Evolutionary conservation across 2,329 filamentous ascomycete species (phyloP), one percentile per base, ranked within the genome.

Genomic region (Aspergillus hortae): DNA sequence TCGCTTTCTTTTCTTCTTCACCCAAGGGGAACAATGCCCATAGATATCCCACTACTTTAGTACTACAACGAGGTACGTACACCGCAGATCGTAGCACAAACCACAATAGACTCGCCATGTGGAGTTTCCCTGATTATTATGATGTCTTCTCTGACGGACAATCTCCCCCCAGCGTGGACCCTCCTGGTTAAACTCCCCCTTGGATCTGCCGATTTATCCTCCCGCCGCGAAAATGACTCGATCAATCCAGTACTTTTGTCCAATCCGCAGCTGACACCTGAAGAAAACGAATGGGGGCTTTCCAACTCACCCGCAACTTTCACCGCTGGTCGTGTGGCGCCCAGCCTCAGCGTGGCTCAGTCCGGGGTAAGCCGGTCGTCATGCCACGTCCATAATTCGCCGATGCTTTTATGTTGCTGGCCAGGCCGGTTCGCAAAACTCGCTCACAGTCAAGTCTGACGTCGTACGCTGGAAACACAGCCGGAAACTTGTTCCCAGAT

Each of bases 331-430:
- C 12, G 3, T 52, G 49, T 47, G 46, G 46, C 53, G 49, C 6
- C 6, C 35, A 38, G 35, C 36, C 46, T 21, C 15, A 38, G 25
- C 46, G 53, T 55, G 49, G 53, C 53, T 55, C 27, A 52, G 49
- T 55, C 53, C 44, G 53, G 53, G 53, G 53, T 42, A 55, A 55
- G 40, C 40, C 46, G 25, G 35, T 38, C 2, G 35, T 15, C 14
- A 38, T 38, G 35, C 14, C 35, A 15, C 3, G 14, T 17, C 3
- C 4, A 17, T n/a, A 38, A 38, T 38, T 38, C 35, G 7, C 35
- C 35, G 14, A 38, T n/a, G 14, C 10, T 7, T 17, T 23, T 6
- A 23, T 23, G 23, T 23, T 23, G 6, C 35, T 30, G 27, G 35
- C 35, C 35, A 15, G 35, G 7, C 12, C 14, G 27, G 27, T 30